Base-by-base conservation (phyloP, 495 filamentous ascomycete genomes). In the Daldinia vernicosa region DNA sequence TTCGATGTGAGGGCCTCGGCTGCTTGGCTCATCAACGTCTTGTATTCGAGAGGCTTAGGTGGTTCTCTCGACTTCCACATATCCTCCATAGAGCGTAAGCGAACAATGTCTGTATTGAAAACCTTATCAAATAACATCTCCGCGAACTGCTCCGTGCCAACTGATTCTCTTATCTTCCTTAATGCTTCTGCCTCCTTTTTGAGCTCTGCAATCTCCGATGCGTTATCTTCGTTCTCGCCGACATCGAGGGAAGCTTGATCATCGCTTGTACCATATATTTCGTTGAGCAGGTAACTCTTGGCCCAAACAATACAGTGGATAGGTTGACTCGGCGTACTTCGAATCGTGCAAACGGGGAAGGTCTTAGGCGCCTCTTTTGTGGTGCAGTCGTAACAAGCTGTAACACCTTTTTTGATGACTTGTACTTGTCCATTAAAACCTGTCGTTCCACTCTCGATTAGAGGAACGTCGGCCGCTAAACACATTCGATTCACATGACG, bases 231-330 rank as follows among this genome's bases (percentile, higher is more conserved):
- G 77, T 97, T 89, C 67, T 92, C 89, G 11, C 90, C 88, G 60
- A 88, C 85, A 75, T 97, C 94, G 39, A 98, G 85, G 1, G 87
- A 82, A 15, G 88, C 85, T 60, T 94, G 90, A 65, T 96, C 92
- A 79, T 98, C 95, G 69, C 94, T 97, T 2, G 87, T 89, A 1
- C 95, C 95, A 71, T 97, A 98, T 7, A 99, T 89, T 74, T 98
- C 95, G 64, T 92, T 93, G 65, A 98, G 89, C 12, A 99, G 87
- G 75, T 97, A 98, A 75, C 93, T 97, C 84, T 98, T 99, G 0
- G 87, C 94, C 95, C 95, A 99, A n/a, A 98, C 94, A 52, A 99
- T 99, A 81, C 95, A 98, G 78, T 99, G 95, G 27, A 99, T 98
- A 0, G 94, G 94, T 73, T 98, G 94, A 61, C 89, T 93, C 0